Percentiles rank a stretch among this genome's conserved stretches.
Evolutionary conservation across 257 asterid genomes (phyloP).

Genomic region (Eustoma russellianum): DNA sequence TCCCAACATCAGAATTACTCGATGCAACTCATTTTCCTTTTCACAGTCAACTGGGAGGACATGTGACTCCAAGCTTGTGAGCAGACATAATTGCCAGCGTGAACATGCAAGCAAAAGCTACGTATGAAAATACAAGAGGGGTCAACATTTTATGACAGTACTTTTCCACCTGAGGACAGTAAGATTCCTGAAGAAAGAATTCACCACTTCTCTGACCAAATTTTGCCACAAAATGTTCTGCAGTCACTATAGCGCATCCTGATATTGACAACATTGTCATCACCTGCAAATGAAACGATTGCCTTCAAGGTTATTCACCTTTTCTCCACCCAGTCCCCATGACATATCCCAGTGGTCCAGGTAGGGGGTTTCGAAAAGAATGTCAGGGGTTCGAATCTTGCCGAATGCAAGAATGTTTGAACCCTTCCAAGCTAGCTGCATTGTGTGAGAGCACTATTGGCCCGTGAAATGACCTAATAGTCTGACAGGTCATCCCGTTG

Average conservation of each 20-base stretch:
- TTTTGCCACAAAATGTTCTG: conserved; percentile 30
- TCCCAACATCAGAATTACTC: too few species aligned
- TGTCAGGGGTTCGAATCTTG: too few species aligned
- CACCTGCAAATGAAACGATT: conserved; percentile 17
- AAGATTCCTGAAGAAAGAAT: conserved; percentile 21
- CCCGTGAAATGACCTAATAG: too few species aligned
- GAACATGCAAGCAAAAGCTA: conserved; percentile 25
- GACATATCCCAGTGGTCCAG: too few species aligned
- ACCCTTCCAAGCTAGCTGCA: too few species aligned
- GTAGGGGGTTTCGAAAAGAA: too few species aligned
- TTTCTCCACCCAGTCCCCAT: too few species aligned
- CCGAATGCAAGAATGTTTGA: too few species aligned
- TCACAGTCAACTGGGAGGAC: not conserved
- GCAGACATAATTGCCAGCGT: conserved; percentile 29
- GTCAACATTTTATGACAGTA: conserved; percentile 22
- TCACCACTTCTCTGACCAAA: conserved; percentile 20
- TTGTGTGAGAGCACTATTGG: too few species aligned
- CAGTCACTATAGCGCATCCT: conserved; percentile 32
- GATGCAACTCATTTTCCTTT: too few species aligned
- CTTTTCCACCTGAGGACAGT: conserved; percentile 24
- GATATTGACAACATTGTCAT: conserved; percentile 24
- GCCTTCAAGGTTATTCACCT: too few species aligned
- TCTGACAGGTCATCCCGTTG: too few species aligned
- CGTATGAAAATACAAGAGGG: conserved; percentile 20
- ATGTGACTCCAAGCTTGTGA: conserved; percentile 24